Evolutionary conservation across 1,284 basidiomycete genomes (phyloP).

Genomic region (Apiotrichum veenhuisii): DNA sequence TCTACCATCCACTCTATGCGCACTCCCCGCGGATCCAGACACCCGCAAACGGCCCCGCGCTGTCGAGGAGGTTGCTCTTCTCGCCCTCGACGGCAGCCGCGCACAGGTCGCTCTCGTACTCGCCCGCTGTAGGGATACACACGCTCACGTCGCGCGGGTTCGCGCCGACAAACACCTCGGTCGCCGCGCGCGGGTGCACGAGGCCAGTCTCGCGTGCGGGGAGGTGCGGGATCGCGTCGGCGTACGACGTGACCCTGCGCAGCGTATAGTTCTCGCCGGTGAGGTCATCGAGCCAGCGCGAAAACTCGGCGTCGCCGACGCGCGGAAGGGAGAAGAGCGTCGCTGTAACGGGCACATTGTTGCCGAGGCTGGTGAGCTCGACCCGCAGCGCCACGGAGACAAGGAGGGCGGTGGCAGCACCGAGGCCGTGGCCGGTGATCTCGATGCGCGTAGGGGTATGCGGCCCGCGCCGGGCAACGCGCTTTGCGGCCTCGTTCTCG

Average conservation of each 20-base stretch:
- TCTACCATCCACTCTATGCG: no score
- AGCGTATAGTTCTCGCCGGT: conserved; percentile 7
- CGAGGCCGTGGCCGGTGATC: conserved; percentile 35
- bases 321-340: conserved; percentile 27
- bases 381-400: conserved; percentile 24
- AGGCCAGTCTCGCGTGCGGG: conserved; percentile 26
- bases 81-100: neutral
- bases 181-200: conserved; percentile 20
- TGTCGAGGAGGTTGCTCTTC: neutral
- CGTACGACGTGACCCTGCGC: conserved; percentile 25
- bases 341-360: conserved; percentile 18
- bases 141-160: neutral
- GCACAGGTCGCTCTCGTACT: neutral
- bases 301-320: conserved; percentile 29
- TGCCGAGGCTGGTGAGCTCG: conserved; percentile 13
- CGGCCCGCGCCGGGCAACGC: no score
- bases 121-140: neutral
- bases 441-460: no score
- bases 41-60: neutral
- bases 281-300: conserved; percentile 24
- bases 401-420: conserved; percentile 27
- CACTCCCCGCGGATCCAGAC: neutral
- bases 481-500: no score
- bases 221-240: conserved; percentile 30
- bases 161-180: neutral